phyloP scores from a whole-genome alignment of 2,329 filamentous ascomycete species.

The Podosphaera xanthii region DNA sequence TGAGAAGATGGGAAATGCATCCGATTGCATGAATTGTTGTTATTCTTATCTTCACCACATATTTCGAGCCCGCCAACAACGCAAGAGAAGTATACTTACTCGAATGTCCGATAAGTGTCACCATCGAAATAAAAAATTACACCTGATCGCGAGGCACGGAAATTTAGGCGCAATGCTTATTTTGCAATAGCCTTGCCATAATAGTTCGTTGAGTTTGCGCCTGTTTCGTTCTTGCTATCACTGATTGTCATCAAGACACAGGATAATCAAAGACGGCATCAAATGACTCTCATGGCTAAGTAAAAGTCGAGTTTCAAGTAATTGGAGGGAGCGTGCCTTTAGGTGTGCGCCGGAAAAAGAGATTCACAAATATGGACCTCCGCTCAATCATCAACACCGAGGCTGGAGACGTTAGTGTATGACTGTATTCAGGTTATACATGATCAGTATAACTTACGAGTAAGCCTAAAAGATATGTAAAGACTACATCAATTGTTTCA shows the following conservation, averaged over 20 bases:
- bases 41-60: neutral
- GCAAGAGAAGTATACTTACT: neutral
- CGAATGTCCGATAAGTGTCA: neutral
- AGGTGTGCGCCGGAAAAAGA: slow-evolving; percentile 8
- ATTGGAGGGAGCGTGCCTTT: slow-evolving; percentile 9
- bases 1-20: neutral
- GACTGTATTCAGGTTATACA: too few species aligned
- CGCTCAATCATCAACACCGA: slow-evolving; percentile 27
- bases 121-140: neutral
- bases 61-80: neutral
- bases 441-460: too few species aligned
- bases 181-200: neutral
- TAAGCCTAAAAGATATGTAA: too few species aligned
- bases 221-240: slow-evolving; percentile 5
- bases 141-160: neutral
- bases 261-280: slow-evolving; percentile 3
- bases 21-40: neutral
- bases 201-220: slow-evolving; percentile 9
- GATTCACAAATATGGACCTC: slow-evolving; percentile 23
- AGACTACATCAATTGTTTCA: too few species aligned
- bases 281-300: slow-evolving; percentile 9
- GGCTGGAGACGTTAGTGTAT: slow-evolving; percentile 8
- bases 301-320: slow-evolving; percentile 7
- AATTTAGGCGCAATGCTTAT: neutral
- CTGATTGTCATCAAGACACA: slow-evolving; percentile 3